These are phyloP conservation scores for Cyclocybe aegerita DNA, from an alignment of 768 basidiomycete genomes.

Conservation along the genomic window DNA sequence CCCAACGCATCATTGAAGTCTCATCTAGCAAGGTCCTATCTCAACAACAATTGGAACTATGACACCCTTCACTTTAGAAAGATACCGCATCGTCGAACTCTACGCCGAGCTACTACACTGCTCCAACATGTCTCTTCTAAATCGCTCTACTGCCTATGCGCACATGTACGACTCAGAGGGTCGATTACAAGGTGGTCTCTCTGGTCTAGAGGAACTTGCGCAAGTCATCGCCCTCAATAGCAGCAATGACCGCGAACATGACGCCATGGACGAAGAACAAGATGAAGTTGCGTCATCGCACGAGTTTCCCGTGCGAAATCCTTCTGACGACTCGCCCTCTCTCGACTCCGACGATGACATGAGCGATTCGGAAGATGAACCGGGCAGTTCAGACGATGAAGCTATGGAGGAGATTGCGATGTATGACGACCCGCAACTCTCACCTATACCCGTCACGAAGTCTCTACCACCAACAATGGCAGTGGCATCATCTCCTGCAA, in stretches of 20 bases:
- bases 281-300: constrained; percentile 63
- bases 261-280: constrained; percentile 54
- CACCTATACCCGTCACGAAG: constrained; percentile 31
- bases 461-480: constrained; percentile 31
- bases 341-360: constrained; percentile 79
- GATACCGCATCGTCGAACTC: constrained; percentile 94
- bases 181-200: constrained; percentile 82
- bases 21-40: constrained; percentile 60
- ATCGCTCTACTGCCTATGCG: constrained; percentile 69
- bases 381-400: constrained; percentile 77
- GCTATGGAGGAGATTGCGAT: constrained; percentile 82
- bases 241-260: constrained; percentile 50
- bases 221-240: constrained; percentile 71
- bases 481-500: constrained; percentile 29
- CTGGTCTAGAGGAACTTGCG: constrained; percentile 83
- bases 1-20: constrained; percentile 7
- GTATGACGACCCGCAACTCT: constrained; percentile 54
- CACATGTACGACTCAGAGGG: constrained; percentile 82
- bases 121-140: constrained; percentile 96
- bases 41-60: constrained; percentile 73
- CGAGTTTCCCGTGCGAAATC: constrained; percentile 65
- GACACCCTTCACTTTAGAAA: constrained; percentile 87
- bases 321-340: constrained; percentile 48
- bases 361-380: constrained; percentile 63
- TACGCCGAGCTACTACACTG: constrained; percentile 97